Evolutionary conservation across 2,329 filamentous ascomycete genomes (phyloP), one percentile per base, ranked within the genome.

Genomic region (Monosporascus sp.): DNA sequence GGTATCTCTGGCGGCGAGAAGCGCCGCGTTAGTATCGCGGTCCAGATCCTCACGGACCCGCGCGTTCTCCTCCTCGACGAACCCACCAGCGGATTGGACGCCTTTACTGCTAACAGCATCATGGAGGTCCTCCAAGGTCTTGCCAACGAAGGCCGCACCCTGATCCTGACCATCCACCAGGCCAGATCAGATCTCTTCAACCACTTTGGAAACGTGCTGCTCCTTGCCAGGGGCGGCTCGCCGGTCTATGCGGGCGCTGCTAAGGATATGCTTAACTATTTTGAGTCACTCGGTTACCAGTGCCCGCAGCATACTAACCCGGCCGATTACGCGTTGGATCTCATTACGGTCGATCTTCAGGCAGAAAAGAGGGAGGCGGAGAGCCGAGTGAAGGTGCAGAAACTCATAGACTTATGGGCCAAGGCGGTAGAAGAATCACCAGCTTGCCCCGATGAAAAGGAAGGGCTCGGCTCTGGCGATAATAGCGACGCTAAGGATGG

Each of bases 1-100:
- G 88, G 88, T 0, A 91, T 92, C 31, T 90, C 86, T 8, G 88
- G 88, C 2, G 89, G 89, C 18, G 88, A 92, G 68, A 91, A 91
- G 69, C 78, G 88, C 2, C 80, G 89, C 52, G 87, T 91, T 6
- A 87, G 86, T 3, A 91, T 92, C 56, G 88, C 87, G 0, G 83
- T 91, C 0, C 88, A 92, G 60, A 85, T 91, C 7, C 74, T 92
- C 11, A 91, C 87, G 0, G 86, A 91, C 55, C 88, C 88, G 1
- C 81, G 84, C 1, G 79, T 92, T 2, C 70, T 92, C 1, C 74
- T 92, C 0, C 78, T 92, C 0, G 88, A 92, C 55, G 88, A 92
- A 60, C 88, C 89, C 0, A 87, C 88, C 0, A 89, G 85, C 3
- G 88, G 89, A 0, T 71, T 91, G 0, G 89, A 92, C 63, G 87